phyloP scores from a whole-genome alignment of 495 filamentous ascomycete species.

The Penicillium antarcticum region DNA sequence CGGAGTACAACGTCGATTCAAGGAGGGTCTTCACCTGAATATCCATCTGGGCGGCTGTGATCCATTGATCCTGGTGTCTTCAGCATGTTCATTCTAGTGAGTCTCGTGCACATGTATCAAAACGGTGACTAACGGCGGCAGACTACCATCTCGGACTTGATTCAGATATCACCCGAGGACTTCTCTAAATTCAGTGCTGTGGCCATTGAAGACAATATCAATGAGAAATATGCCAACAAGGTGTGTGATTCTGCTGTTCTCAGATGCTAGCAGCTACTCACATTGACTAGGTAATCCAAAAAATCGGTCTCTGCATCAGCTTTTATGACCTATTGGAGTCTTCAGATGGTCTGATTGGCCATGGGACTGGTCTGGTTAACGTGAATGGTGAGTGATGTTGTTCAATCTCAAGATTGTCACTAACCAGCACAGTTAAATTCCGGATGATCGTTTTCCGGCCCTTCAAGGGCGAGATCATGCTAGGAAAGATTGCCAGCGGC shows the following conservation, averaged over 20 bases:
- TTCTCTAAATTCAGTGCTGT: slow-evolving; percentile 73
- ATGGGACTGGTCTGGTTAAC: slow-evolving; percentile 84
- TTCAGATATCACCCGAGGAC: slow-evolving; percentile 83
- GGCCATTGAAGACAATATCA: slow-evolving; percentile 90
- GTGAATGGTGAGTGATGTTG: slow-evolving; percentile 66
- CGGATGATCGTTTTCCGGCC: slow-evolving; percentile 90
- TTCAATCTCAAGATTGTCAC: not conserved
- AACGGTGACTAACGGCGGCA: slow-evolving; percentile 23
- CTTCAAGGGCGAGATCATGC: slow-evolving; percentile 85
- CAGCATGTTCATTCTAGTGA: slow-evolving; percentile 58
- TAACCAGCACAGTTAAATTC: slow-evolving; percentile 68
- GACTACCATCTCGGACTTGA: slow-evolving; percentile 81
- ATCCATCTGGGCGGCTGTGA: too few species aligned
- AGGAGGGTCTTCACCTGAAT: too few species aligned
- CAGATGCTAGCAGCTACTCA: slow-evolving; percentile 1
- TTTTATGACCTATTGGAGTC: slow-evolving; percentile 82
- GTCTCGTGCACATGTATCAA: slow-evolving; percentile 11
- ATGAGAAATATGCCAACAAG: slow-evolving; percentile 93
- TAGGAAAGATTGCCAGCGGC: slow-evolving; percentile 73
- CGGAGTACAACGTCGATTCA: not conserved
- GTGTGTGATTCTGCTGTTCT: slow-evolving; percentile 34
- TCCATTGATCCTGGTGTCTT: not conserved
- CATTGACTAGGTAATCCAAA: slow-evolving; percentile 56
- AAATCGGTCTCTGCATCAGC: slow-evolving; percentile 87
- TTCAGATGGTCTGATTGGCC: slow-evolving; percentile 88